Evolutionary conservation across 768 basidiomycete genomes (phyloP), one percentile per base, ranked within the genome.

Genomic region (Russula foetens): DNA sequence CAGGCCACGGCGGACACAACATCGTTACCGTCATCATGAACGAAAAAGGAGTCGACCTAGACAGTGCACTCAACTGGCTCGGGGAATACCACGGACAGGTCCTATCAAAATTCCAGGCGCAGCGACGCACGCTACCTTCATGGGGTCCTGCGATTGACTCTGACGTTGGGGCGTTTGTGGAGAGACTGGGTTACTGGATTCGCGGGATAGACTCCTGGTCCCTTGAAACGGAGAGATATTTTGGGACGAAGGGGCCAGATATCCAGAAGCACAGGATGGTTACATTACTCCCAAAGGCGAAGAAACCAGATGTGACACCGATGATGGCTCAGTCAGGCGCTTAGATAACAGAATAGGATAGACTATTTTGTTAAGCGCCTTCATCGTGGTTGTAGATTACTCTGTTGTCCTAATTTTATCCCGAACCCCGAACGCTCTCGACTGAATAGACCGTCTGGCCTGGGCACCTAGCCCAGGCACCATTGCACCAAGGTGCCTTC

Each of bases 131-230:
- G 2, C 56, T 89, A 3, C 87, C 85, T 14, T 82, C 81, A 1
- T 88, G 86, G 84, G 82, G 81, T 7, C 72, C 76, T 2, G 79
- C 82, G 44, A 69, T 87, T 46, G 85, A 88, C 67, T 71, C 69
- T 17, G 81, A 83, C 70, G 84, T 88, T 38, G 69, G 68, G 17
- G 71, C 73, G 21, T 89, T 88, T 61, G 74, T 88, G 44, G 71
- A 77, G 44, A 84, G 85, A n/a, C 70, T 89, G 33, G 81, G 82
- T 64, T 78, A 84, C 62, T 87, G 86, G 87, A 85, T 86, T 63
- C 80, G 85, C 33, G 88, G 84, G 73, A 83, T 81, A 39, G 71
- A 88, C 41, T 81, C 86, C 62, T 90, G 88, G 88, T 84, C 84
- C 69, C 88, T 86, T 71, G 77, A 81, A 71, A 82, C 82, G 3